These are phyloP conservation scores for Lasiosphaeria ovina DNA, from an alignment of 495 filamentous ascomycete genomes.

Conservation along the genomic window DNA sequence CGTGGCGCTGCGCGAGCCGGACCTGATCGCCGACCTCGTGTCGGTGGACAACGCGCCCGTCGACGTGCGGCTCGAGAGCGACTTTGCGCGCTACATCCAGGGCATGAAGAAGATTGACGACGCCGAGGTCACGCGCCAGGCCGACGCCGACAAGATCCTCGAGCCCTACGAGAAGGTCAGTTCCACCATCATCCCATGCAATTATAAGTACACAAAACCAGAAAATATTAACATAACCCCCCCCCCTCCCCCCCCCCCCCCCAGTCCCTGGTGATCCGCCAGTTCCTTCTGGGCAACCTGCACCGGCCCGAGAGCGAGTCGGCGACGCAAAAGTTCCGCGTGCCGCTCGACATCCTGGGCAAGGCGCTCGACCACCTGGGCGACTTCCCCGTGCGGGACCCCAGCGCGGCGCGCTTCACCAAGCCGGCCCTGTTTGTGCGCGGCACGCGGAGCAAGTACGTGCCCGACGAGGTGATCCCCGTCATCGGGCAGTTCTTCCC, in stretches of 20 bases:
- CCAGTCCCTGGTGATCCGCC: constrained; percentile 72
- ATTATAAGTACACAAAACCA: too few relatives aligned
- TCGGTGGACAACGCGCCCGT: constrained; percentile 92
- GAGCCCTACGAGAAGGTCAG: constrained; percentile 67
- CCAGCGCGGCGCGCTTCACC: constrained; percentile 59
- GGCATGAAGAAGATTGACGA: constrained; percentile 83
- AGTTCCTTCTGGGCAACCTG: constrained; percentile 93
- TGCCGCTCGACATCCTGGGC: constrained; percentile 42
- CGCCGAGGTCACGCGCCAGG: constrained; percentile 59
- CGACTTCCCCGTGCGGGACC: constrained; percentile 80
- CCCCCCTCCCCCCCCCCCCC: neutral
- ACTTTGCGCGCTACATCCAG: constrained; percentile 78
- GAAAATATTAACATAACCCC: neutral
- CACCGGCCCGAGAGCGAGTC: constrained; percentile 39
- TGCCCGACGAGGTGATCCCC: constrained; percentile 84
- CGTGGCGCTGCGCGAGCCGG: constrained; percentile 67
- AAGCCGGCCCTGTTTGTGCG: constrained; percentile 81
- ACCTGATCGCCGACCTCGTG: constrained; percentile 65
- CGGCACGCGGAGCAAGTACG: constrained; percentile 79
- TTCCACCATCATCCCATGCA: neutral
- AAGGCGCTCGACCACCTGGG: constrained; percentile 57
- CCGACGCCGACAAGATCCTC: constrained; percentile 79
- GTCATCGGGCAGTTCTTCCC: constrained; percentile 90
- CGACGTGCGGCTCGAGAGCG: constrained; percentile 66
- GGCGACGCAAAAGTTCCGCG: constrained; percentile 40